A percentile compares a stretch with the other conserved stretches of the same genome.
phyloP scores from a whole-genome alignment of 352 stramenopile genomes.

The Saprolegnia diclina region DNA sequence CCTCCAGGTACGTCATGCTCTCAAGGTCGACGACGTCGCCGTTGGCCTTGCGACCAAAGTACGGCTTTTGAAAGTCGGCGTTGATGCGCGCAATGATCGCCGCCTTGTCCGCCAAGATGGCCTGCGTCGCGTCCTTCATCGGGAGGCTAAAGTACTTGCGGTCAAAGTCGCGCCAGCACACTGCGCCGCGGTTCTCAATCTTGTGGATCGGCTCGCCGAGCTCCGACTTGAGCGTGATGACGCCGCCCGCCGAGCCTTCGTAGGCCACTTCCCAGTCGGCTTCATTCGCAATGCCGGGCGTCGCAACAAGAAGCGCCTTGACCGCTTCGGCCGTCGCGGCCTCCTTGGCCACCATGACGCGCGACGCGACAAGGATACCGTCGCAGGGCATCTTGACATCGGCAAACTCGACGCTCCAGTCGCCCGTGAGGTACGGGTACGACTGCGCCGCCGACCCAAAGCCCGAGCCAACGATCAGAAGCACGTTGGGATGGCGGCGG shows the following conservation, averaged over 20 bases:
- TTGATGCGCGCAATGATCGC: slow-evolving; percentile 76
- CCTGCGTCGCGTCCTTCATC: slow-evolving; percentile 58
- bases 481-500: slow-evolving; percentile 63
- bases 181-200: slow-evolving; percentile 63
- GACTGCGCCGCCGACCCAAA: slow-evolving; percentile 84
- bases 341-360: slow-evolving; percentile 84
- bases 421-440: slow-evolving; percentile 70
- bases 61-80: slow-evolving; percentile 85
- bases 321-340: slow-evolving; percentile 75
- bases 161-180: slow-evolving; percentile 82
- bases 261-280: slow-evolving; percentile 77
- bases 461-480: slow-evolving; percentile 82
- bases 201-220: slow-evolving; percentile 84
- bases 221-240: slow-evolving; percentile 81
- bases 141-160: slow-evolving; percentile 79
- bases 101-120: slow-evolving; percentile 65
- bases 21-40: slow-evolving; percentile 56
- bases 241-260: slow-evolving; percentile 50
- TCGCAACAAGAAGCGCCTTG: slow-evolving; percentile 80
- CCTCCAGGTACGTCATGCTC: slow-evolving; percentile 82
- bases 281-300: slow-evolving; percentile 63
- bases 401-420: slow-evolving; percentile 59
- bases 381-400: slow-evolving; percentile 71
- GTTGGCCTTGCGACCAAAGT: slow-evolving; percentile 68
- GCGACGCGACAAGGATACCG: slow-evolving; percentile 74